Conservation (phyloP, 805 yeast species). For the Lipomyces sp. region DNA sequence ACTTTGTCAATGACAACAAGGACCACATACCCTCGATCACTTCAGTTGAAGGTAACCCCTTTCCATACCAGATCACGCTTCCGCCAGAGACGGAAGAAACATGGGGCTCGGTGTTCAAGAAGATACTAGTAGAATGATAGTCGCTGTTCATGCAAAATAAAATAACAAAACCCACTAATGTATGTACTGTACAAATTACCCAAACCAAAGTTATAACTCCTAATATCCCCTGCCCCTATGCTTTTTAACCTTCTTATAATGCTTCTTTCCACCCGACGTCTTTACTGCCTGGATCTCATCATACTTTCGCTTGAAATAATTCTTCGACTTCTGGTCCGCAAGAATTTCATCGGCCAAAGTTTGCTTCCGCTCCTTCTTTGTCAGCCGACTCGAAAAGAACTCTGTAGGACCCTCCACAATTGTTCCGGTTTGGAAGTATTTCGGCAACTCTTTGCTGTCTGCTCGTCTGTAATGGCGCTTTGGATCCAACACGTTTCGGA, state of each 20-base stretch:
- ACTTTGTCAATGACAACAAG: conserved; percentile 53
- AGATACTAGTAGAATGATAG: conserved; percentile 30
- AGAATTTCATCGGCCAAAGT: conserved; percentile 81
- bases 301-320: conserved; percentile 82
- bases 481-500: conserved; percentile 90
- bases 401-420: conserved; percentile 79
- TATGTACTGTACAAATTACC: neutral
- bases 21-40: conserved; percentile 73
- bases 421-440: conserved; percentile 84
- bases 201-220: neutral
- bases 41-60: conserved; percentile 62
- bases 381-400: conserved; percentile 62
- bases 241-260: conserved; percentile 59
- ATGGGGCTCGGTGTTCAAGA: conserved; percentile 41
- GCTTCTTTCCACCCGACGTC: conserved; percentile 62
- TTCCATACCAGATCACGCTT: conserved; percentile 50
- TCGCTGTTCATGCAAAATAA: too few species aligned
- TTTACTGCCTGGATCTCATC: conserved; percentile 67
- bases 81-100: conserved; percentile 32
- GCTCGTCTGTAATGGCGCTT: conserved; percentile 78
- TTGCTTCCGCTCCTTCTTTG: conserved; percentile 67
- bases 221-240: conserved; percentile 51
- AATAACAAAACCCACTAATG: neutral
- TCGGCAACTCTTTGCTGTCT: conserved; percentile 54
- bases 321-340: conserved; percentile 63